Conservation (phyloP, 106 monocot species). For the Apostasia shenzhenica region DNA sequence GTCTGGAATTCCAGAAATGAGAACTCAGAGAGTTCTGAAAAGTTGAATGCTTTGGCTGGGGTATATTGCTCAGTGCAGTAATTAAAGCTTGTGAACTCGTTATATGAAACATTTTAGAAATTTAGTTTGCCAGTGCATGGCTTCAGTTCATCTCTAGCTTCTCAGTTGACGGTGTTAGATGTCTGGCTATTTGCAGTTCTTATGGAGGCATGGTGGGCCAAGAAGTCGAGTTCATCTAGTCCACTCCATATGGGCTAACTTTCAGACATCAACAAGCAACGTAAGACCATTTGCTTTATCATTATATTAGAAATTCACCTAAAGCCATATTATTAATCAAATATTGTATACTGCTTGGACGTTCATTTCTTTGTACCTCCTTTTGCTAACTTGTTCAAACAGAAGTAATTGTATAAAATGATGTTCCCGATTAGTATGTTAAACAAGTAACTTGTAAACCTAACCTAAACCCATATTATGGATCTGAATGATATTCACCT, state of each 20-base stretch:
- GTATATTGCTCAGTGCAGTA: constrained; percentile 32
- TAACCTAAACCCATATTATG: too few relatives aligned
- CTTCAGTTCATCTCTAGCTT: neutral
- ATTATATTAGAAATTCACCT: too few relatives aligned
- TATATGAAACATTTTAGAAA: too few relatives aligned
- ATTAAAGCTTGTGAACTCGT: neutral
- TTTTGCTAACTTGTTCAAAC: too few relatives aligned
- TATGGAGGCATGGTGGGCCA: constrained; percentile 81
- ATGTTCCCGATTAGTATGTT: too few relatives aligned
- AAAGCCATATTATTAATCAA: too few relatives aligned
- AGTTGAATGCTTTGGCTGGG: constrained; percentile 63
- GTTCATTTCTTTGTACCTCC: too few relatives aligned
- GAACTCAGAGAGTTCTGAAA: constrained; percentile 50
- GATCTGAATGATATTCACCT: too few relatives aligned
- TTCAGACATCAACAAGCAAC: constrained; percentile 87
- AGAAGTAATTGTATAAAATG: too few relatives aligned
- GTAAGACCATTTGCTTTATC: constrained; percentile 22
- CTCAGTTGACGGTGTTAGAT: neutral
- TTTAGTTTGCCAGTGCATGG: neutral
- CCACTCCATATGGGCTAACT: constrained; percentile 95
- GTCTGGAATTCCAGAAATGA: constrained; percentile 98
- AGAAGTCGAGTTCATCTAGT: constrained; percentile 45
- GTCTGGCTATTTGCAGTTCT: constrained; percentile 43
- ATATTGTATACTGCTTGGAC: too few relatives aligned
- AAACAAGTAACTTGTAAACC: too few relatives aligned